These are phyloP conservation scores for Lagerstroemia speciosa DNA, from an alignment of 345 rosid genomes.

Conservation along the genomic window DNA sequence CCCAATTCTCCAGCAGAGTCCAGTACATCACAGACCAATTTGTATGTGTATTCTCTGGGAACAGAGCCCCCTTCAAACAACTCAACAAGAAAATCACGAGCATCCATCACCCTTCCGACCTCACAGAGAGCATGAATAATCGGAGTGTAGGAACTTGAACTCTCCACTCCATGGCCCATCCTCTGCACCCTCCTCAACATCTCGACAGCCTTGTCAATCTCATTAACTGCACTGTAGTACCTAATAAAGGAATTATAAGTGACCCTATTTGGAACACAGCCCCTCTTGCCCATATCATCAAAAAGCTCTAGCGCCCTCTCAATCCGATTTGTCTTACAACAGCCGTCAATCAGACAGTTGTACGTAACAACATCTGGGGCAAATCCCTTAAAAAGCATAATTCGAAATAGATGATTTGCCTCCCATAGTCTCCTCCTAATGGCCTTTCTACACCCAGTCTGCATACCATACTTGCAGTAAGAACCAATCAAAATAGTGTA, in stretches of 20 bases:
- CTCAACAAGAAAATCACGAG: constrained; percentile 53
- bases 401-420: constrained; percentile 72
- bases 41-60: constrained; percentile 79
- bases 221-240: constrained; percentile 64
- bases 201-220: constrained; percentile 59
- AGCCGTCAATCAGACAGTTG: constrained; percentile 82
- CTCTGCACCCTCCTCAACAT: constrained; percentile 69
- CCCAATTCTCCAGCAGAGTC: constrained; percentile 22
- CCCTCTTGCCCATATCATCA: constrained; percentile 65
- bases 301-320: constrained; percentile 72
- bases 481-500: constrained; percentile 67
- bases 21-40: constrained; percentile 51
- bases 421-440: constrained; percentile 80
- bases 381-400: constrained; percentile 78
- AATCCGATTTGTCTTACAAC: constrained; percentile 64
- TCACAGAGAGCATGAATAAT: constrained; percentile 78
- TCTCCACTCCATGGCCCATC: constrained; percentile 58
- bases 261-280: constrained; percentile 57
- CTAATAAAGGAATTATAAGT: constrained; percentile 77
- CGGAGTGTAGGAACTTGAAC: constrained; percentile 61
- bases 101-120: constrained; percentile 48
- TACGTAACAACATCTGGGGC: constrained; percentile 75
- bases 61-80: constrained; percentile 58
- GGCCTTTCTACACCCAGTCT: constrained; percentile 74
- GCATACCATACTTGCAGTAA: constrained; percentile 66